Percentiles rank a stretch among this genome's conserved stretches.
phyloP scores from a whole-genome alignment of 2,329 filamentous ascomycete genomes.

The Fusarium paranaense region DNA sequence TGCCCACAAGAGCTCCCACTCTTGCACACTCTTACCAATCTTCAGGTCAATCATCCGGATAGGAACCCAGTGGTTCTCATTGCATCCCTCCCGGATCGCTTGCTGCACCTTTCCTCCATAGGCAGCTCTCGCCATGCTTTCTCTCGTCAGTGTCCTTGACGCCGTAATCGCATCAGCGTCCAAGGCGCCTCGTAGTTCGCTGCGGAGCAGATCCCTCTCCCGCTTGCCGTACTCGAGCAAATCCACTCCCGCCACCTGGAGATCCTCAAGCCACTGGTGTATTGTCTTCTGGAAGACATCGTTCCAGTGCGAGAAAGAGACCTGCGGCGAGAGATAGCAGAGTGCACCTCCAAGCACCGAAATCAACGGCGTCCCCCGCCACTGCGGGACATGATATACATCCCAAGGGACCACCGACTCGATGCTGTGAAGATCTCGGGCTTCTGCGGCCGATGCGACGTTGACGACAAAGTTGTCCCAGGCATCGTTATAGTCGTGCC shows the following conservation, averaged over 20 bases:
- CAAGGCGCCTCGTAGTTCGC: background rate
- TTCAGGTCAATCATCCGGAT: constrained; percentile 5
- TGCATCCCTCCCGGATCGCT: background rate
- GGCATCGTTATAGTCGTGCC: background rate
- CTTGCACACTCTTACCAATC: background rate
- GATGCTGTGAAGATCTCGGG: background rate
- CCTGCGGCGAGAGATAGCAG: constrained; percentile 35
- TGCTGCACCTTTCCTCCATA: background rate
- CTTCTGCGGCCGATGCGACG: background rate
- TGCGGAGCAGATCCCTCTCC: too few relatives aligned
- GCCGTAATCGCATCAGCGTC: background rate
- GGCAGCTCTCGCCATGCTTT: background rate
- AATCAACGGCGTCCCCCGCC: constrained; percentile 37
- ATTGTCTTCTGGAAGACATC: constrained; percentile 21
- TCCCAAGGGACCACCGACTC: constrained; percentile 29
- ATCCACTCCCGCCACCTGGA: background rate
- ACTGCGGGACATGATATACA: constrained; percentile 31
- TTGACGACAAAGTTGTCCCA: background rate
- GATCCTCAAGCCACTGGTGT: constrained; percentile 25
- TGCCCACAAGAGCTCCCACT: background rate
- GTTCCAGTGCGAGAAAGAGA: constrained; percentile 34
- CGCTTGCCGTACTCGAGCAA: too few relatives aligned
- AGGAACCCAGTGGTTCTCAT: constrained; percentile 34
- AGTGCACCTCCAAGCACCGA: constrained; percentile 44
- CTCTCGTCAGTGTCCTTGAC: background rate